Conservation (phyloP, 495 filamentous ascomycete species). For the Clohesyomyces aquaticus region DNA sequence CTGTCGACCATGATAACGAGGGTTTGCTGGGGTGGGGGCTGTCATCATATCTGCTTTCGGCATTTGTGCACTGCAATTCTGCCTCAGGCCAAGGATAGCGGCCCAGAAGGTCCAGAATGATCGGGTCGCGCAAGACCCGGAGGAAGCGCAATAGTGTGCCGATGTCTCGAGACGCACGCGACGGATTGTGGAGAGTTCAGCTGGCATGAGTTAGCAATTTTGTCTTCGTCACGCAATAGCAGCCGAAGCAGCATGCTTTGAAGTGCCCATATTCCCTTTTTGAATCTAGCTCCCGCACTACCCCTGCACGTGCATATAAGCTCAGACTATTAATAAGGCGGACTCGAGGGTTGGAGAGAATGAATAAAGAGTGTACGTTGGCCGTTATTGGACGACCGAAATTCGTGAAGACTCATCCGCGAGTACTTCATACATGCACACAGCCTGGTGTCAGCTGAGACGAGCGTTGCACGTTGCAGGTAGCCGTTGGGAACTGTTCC, state of each 20-base stretch:
- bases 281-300: conserved; percentile 13
- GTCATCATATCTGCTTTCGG: neutral
- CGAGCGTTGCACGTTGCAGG: neutral
- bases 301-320: conserved; percentile 28
- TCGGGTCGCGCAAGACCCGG: neutral
- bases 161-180: neutral
- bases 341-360: neutral
- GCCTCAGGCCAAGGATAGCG: neutral
- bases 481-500: neutral
- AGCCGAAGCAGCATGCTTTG: conserved; percentile 7
- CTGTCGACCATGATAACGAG: neutral
- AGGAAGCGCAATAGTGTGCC: too few species aligned
- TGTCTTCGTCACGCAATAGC: conserved; percentile 6
- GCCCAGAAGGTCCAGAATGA: neutral
- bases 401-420: neutral
- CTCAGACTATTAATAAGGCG: neutral
- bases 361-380: neutral
- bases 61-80: neutral
- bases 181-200: conserved; percentile 9
- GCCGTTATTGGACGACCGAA: neutral
- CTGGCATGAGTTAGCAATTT: conserved; percentile 9
- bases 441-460: conserved; percentile 16
- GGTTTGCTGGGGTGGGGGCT: neutral
- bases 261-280: conserved; percentile 22
- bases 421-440: conserved; percentile 5